Conservation (phyloP, 306 rosid species). For the Vachellia pachyceras region DNA sequence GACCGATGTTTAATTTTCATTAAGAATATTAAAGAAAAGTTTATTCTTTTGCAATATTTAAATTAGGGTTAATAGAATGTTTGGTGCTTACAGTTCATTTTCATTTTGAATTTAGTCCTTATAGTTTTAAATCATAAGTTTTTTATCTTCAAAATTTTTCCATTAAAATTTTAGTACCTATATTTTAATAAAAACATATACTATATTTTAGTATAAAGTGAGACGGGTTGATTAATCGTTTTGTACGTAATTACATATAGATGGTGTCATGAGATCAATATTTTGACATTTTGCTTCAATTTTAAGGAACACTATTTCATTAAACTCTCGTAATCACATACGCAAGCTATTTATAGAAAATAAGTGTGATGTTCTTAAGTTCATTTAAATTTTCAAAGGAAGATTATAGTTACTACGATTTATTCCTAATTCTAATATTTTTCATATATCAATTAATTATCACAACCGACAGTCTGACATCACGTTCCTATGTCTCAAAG, state of each 20-base stretch:
- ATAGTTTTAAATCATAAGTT: too few species aligned
- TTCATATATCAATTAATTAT: neutral
- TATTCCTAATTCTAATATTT: neutral
- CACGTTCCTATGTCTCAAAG: too few species aligned
- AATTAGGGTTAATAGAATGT: too few species aligned
- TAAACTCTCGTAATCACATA: slow-evolving; percentile 7
- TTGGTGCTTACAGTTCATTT: too few species aligned
- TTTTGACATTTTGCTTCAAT: neutral
- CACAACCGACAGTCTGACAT: neutral
- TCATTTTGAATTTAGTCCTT: too few species aligned
- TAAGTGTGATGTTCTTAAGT: neutral
- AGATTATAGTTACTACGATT: neutral
- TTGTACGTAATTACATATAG: neutral
- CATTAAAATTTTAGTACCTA: too few species aligned
- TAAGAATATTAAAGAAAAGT: neutral
- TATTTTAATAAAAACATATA: too few species aligned
- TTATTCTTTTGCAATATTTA: neutral
- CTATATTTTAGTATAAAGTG: neutral
- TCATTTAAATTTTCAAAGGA: neutral
- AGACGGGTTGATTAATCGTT: neutral
- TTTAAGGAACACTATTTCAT: neutral
- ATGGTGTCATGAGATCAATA: neutral
- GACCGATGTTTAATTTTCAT: neutral
- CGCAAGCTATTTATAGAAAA: neutral
- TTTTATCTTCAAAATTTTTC: too few species aligned